phyloP scores from a whole-genome alignment of 108 stramenopile species.

The Nitzschia palea region DNA sequence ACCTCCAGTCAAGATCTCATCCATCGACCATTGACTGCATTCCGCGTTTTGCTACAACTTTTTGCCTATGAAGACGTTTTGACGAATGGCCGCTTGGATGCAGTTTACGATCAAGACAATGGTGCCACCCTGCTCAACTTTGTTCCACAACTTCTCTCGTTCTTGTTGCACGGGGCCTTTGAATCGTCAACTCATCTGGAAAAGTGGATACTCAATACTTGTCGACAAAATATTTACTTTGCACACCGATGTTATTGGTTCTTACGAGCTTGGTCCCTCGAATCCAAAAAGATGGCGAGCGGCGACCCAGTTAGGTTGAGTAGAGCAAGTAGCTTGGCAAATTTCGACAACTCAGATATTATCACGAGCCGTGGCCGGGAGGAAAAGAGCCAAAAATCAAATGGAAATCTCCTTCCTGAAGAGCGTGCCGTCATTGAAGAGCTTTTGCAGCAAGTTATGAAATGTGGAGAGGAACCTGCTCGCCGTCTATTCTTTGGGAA shows the following conservation, averaged over 20 bases:
- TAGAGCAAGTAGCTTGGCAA: slow-evolving; percentile 31
- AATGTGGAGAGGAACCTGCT: slow-evolving; percentile 66
- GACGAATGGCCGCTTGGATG: slow-evolving; percentile 57
- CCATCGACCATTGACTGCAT: slow-evolving; percentile 52
- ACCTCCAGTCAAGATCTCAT: slow-evolving; percentile 22
- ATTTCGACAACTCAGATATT: slow-evolving; percentile 21
- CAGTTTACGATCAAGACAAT: slow-evolving; percentile 61
- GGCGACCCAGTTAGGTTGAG: slow-evolving; percentile 17
- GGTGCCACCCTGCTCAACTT: slow-evolving; percentile 66
- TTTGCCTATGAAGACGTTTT: slow-evolving; percentile 87
- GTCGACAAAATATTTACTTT: slow-evolving; percentile 68
- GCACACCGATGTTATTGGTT: slow-evolving; percentile 90
- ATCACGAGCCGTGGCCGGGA: not conserved
- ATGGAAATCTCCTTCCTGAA: slow-evolving; percentile 58
- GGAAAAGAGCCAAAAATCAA: slow-evolving; percentile 10
- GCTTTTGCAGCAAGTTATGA: slow-evolving; percentile 60
- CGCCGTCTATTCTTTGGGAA: slow-evolving; percentile 52
- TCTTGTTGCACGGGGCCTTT: slow-evolving; percentile 85
- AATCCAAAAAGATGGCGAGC: slow-evolving; percentile 26
- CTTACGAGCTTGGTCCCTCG: slow-evolving; percentile 78
- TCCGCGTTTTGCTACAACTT: slow-evolving; percentile 75
- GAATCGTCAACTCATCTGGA: slow-evolving; percentile 68
- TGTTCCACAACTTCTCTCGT: slow-evolving; percentile 83
- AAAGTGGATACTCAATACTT: slow-evolving; percentile 79
- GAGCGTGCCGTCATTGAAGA: slow-evolving; percentile 76